phyloP scores from a whole-genome alignment of 179 eudicot genomes.

The Heliamphora pulchella region DNA sequence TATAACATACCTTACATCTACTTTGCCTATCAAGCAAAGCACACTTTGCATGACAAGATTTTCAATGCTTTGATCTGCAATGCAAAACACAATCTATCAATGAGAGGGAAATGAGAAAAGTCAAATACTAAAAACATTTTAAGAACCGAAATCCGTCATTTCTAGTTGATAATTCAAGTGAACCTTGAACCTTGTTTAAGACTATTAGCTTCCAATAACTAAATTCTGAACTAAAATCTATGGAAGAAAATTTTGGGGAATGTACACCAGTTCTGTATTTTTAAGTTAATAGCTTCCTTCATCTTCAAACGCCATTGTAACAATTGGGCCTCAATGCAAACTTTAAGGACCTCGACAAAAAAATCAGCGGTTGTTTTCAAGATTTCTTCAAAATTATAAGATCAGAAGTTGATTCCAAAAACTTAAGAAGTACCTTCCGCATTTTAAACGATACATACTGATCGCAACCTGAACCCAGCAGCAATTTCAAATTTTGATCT shows the following conservation, averaged over 20 bases:
- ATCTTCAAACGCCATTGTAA: neutral
- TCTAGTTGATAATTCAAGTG: slow-evolving; percentile 5
- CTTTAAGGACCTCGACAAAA: neutral
- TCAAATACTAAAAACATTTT: neutral
- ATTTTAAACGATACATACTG: neutral
- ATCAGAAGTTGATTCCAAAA: neutral
- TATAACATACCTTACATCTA: slow-evolving; percentile 64
- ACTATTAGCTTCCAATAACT: neutral
- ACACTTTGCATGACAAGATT: slow-evolving; percentile 46
- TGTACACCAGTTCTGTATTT: neutral
- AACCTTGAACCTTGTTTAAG: slow-evolving; percentile 1
- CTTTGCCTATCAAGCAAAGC: slow-evolving; percentile 64
- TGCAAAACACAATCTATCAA: slow-evolving; percentile 10
- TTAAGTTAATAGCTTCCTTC: neutral
- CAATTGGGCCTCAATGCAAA: neutral
- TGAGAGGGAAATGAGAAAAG: neutral
- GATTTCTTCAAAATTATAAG: neutral
- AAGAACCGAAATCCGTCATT: neutral
- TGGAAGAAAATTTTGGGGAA: neutral
- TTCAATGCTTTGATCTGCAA: slow-evolving; percentile 59
- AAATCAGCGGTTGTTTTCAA: neutral
- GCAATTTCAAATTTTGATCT: neutral
- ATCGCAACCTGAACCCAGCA: neutral
- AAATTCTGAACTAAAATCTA: neutral
- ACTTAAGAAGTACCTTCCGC: neutral